Percentiles rank a stretch among this genome's conserved stretches.
Evolutionary conservation across 108 stramenopile genomes (phyloP).

Genomic region (Stephanodiscus triporus): DNA sequence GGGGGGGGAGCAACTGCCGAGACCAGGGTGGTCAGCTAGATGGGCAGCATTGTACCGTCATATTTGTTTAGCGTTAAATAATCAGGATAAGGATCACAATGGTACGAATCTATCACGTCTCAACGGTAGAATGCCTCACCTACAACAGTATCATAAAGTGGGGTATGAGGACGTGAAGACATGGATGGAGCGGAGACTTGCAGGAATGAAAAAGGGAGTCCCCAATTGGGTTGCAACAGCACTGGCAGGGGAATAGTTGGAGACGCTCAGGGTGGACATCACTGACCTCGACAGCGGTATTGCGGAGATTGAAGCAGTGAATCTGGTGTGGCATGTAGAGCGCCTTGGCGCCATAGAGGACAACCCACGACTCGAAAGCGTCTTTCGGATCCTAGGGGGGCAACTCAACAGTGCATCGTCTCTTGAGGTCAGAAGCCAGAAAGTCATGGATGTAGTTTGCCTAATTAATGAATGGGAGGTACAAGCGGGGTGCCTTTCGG

Average conservation of each 20-base stretch:
- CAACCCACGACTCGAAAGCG: neutral
- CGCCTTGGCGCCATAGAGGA: neutral
- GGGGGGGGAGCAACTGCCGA: too few species aligned
- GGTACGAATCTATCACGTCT: too few species aligned
- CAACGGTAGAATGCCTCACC: too few species aligned
- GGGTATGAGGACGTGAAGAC: neutral
- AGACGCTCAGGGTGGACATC: neutral
- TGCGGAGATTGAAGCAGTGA: neutral
- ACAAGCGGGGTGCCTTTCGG: neutral
- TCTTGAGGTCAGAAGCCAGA: neutral
- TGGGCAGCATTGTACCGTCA: too few species aligned
- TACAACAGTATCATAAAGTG: neutral
- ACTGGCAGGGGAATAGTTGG: neutral
- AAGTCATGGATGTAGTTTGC: neutral
- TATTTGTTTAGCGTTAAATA: too few species aligned
- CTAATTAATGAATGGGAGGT: neutral
- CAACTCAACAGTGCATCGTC: neutral
- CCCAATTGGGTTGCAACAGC: neutral
- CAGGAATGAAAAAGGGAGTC: neutral
- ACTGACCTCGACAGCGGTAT: neutral
- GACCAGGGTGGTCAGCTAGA: too few species aligned
- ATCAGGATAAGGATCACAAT: too few species aligned
- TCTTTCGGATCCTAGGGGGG: neutral
- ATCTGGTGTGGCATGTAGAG: neutral
- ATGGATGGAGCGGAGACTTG: conserved; percentile 1